Evolutionary conservation across 139 green algal species (phyloP).

Genomic region (Chlamydomonas schloesseri): DNA sequence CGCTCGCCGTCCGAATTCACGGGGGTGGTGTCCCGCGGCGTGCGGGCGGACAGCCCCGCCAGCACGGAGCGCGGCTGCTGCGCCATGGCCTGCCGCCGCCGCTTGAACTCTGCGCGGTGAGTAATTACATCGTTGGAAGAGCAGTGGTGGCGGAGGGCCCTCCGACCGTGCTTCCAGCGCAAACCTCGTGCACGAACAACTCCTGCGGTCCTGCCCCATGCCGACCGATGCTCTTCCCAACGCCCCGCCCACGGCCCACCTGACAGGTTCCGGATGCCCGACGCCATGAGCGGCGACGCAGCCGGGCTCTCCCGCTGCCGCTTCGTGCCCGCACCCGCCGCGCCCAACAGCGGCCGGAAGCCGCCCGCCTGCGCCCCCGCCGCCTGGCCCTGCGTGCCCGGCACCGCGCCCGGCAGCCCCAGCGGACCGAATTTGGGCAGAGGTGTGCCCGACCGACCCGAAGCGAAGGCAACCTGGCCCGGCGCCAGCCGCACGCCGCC

Average conservation of each 20-base stretch:
- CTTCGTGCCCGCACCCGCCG: not conserved
- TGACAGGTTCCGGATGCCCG: conserved; percentile 29
- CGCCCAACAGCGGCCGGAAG: conserved; percentile 1
- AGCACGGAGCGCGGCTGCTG: conserved; percentile 44
- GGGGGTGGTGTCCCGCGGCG: not conserved
- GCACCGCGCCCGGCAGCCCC: not conserved
- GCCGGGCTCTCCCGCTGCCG: conserved; percentile 24
- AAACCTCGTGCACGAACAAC: not conserved
- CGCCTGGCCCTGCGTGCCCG: not conserved
- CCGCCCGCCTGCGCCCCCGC: not conserved
- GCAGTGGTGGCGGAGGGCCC: no score
- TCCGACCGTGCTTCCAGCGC: no score
- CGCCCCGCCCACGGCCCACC: not conserved
- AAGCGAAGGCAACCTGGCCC: conserved; percentile 26
- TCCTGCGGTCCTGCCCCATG: not conserved
- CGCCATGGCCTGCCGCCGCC: conserved; percentile 36
- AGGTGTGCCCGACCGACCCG: conserved; percentile 19
- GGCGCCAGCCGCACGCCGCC: conserved; percentile 26
- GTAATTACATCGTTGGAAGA: no score
- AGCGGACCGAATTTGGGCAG: conserved; percentile 33
- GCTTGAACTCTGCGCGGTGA: conserved; percentile 54
- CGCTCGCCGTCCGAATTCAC: conserved; percentile 9
- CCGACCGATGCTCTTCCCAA: no score
- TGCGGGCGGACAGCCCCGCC: conserved; percentile 20
- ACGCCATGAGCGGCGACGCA: conserved; percentile 14